Percentiles rank a stretch among this genome's conserved stretches.
Conservation (phyloP, 495 filamentous ascomycete genomes). For the Talaromyces wortmannii region DNA sequence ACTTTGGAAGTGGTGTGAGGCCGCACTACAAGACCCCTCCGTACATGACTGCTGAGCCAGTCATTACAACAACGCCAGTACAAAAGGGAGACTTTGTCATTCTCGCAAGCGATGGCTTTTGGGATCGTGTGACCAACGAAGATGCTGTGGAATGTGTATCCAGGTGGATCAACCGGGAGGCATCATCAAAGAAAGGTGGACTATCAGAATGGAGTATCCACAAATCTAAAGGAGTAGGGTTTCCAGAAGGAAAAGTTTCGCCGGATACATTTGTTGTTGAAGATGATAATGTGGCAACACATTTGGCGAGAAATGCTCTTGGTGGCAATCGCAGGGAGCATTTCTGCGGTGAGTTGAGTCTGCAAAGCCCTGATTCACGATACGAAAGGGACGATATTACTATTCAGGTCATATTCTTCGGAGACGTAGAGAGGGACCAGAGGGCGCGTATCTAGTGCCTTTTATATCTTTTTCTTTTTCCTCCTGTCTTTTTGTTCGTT, state of each 20-base stretch:
- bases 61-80: constrained; percentile 49
- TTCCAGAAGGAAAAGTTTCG: too few species aligned
- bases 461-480: too few species aligned
- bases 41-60: constrained; percentile 60
- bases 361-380: constrained; percentile 39
- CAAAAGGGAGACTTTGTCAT: constrained; percentile 52
- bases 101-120: constrained; percentile 58
- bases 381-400: constrained; percentile 52
- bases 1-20: constrained; percentile 32
- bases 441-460: too few species aligned
- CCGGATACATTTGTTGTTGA: constrained; percentile 3
- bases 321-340: constrained; percentile 52
- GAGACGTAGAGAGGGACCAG: too few species aligned
- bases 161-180: constrained; percentile 34
- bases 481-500: too few species aligned
- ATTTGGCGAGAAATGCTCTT: constrained; percentile 55
- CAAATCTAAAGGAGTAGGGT: too few species aligned
- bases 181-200: constrained; percentile 8
- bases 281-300: constrained; percentile 57
- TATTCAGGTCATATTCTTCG: constrained; percentile 27
- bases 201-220: too few species aligned
- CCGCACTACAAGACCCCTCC: constrained; percentile 46
- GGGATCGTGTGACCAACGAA: constrained; percentile 52
- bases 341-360: constrained; percentile 44
- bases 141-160: constrained; percentile 54